Conservation (phyloP, 495 filamentous ascomycete genomes). For the Aspergillus nanangensis region DNA sequence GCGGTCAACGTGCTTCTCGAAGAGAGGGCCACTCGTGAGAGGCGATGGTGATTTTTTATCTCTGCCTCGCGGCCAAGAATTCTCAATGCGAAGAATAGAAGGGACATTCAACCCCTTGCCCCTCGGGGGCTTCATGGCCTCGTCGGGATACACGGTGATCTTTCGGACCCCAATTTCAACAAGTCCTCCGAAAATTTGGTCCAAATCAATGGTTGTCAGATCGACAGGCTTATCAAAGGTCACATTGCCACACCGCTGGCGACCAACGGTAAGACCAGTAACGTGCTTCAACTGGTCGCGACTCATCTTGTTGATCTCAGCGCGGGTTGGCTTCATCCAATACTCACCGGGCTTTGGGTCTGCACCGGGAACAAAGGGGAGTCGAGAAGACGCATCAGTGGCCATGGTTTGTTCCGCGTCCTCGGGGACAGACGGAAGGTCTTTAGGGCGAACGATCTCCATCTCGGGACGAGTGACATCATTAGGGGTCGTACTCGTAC, state of each 20-base stretch:
- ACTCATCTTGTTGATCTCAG: slow-evolving; percentile 70
- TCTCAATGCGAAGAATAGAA: slow-evolving; percentile 75
- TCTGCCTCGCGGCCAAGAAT: slow-evolving; percentile 80
- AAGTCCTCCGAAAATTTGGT: slow-evolving; percentile 66
- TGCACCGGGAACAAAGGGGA: slow-evolving; percentile 27
- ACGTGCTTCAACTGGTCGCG: slow-evolving; percentile 68
- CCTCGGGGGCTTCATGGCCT: slow-evolving; percentile 66
- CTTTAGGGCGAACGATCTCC: slow-evolving; percentile 68
- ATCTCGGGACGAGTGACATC: slow-evolving; percentile 53
- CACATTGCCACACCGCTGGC: slow-evolving; percentile 72
- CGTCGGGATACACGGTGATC: slow-evolving; percentile 80
- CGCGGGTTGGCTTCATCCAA: slow-evolving; percentile 72
- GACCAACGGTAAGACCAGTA: slow-evolving; percentile 71
- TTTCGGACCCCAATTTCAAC: slow-evolving; percentile 69
- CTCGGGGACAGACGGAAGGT: slow-evolving; percentile 76
- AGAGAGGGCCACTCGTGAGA: slow-evolving; percentile 51
- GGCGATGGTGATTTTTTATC: slow-evolving; percentile 52
- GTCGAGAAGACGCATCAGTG: slow-evolving; percentile 26
- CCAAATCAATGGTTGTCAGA: slow-evolving; percentile 64
- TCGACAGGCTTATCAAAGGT: slow-evolving; percentile 79
- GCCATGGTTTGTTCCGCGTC: slow-evolving; percentile 42
- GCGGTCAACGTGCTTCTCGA: slow-evolving; percentile 77
- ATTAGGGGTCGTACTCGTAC: slow-evolving; percentile 20
- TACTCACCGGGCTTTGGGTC: slow-evolving; percentile 70
- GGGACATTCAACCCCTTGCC: slow-evolving; percentile 91